These are phyloP conservation scores for Neonectria ditissima DNA, from an alignment of 2,329 filamentous ascomycete genomes.

Conservation along the genomic window DNA sequence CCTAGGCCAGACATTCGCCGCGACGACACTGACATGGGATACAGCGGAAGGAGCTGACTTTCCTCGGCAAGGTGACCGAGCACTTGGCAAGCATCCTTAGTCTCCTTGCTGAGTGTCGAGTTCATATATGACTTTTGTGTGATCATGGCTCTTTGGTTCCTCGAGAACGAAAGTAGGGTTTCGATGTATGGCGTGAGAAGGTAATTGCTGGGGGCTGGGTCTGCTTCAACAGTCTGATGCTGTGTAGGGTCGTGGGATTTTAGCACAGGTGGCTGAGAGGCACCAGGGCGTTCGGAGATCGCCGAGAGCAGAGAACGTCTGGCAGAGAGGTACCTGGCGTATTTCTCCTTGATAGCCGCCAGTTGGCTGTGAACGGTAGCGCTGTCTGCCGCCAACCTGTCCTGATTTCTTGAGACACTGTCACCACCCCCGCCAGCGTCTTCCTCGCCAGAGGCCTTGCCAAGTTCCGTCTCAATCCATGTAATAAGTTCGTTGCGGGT, in stretches of 20 bases:
- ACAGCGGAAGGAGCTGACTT: constrained; percentile 68
- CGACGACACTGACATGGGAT: constrained; percentile 56
- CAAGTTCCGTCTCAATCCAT: constrained; percentile 74
- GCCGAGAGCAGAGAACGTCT: constrained; percentile 62
- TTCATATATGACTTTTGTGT: constrained; percentile 70
- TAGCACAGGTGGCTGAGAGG: constrained; percentile 41
- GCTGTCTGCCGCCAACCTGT: constrained; percentile 38
- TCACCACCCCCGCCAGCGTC: constrained; percentile 44
- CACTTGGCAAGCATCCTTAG: constrained; percentile 61
- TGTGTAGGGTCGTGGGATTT: constrained; percentile 25
- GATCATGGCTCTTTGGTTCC: constrained; percentile 67
- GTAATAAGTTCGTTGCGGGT: constrained; percentile 71
- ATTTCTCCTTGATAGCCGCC: constrained; percentile 64
- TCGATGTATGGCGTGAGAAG: constrained; percentile 69
- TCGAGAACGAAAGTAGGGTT: constrained; percentile 63
- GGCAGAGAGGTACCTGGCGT: constrained; percentile 63
- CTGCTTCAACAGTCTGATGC: constrained; percentile 25
- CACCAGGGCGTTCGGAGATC: constrained; percentile 49
- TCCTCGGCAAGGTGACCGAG: constrained; percentile 70
- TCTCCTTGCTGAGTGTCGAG: constrained; percentile 61
- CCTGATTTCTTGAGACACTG: constrained; percentile 40
- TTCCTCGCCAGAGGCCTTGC: constrained; percentile 60
- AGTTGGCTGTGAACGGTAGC: constrained; percentile 54
- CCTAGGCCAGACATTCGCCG: constrained; percentile 56
- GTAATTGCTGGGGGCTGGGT: constrained; percentile 48